A percentile compares a stretch with the other conserved stretches of the same genome.
Evolutionary conservation across 1,284 basidiomycete genomes (phyloP).

Genomic region (Trichosporon faecale): DNA sequence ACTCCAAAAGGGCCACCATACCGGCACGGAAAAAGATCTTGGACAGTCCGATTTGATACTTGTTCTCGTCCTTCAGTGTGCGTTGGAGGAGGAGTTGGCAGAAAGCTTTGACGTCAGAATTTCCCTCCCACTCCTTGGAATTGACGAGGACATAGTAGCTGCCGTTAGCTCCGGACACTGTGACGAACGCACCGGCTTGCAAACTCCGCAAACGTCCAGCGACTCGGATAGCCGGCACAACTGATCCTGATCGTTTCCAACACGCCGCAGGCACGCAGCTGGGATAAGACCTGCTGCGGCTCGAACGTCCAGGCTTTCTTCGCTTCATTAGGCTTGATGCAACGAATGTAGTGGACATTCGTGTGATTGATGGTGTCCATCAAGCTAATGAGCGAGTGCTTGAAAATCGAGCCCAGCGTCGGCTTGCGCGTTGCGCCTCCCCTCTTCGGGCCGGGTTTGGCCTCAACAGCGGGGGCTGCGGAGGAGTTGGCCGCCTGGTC

Average conservation of each 20-base stretch:
- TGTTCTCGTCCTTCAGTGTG: constrained; percentile 88
- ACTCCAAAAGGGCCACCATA: constrained; percentile 96
- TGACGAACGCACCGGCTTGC: constrained; percentile 74
- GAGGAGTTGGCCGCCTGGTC: constrained; percentile 57
- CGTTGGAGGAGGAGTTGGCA: constrained; percentile 80
- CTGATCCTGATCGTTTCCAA: constrained; percentile 98
- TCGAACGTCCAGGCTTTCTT: constrained; percentile 97
- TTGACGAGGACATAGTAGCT: constrained; percentile 96
- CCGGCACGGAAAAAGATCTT: constrained; percentile 99
- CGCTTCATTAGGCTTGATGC: constrained; percentile 98
- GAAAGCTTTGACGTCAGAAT: constrained; percentile 74
- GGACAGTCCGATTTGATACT: constrained; percentile 93
- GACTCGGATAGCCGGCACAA: constrained; percentile 97
- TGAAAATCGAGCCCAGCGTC: constrained; percentile 98
- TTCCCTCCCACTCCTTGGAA: constrained; percentile 71
- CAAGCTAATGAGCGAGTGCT: constrained; percentile 84
- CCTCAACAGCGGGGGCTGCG: constrained; percentile 2
- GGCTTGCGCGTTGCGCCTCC: constrained; percentile 76
- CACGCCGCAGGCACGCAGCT: constrained; percentile 97
- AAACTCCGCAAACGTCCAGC: constrained; percentile 99
- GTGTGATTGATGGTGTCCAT: constrained; percentile 98
- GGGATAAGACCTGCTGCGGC: constrained; percentile 91
- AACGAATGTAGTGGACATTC: constrained; percentile 98
- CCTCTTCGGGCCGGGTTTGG: constrained; percentile 34
- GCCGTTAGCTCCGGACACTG: background rate